These are phyloP conservation scores for Vitis rotundifolia DNA, from an alignment of 164 flowering plant genomes.

Conservation along the genomic window DNA sequence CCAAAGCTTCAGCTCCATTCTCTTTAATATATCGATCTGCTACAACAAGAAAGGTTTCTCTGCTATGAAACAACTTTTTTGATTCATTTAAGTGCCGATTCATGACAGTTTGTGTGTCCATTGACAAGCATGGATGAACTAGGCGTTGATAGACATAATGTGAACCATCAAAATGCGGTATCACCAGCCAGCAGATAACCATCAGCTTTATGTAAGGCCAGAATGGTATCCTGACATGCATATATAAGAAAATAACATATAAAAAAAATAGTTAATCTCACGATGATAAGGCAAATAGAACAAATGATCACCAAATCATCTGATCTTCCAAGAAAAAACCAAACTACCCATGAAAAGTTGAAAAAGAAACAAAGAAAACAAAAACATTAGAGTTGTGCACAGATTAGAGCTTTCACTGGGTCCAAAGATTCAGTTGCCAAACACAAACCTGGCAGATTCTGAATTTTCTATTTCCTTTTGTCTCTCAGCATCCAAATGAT, in stretches of 20 bases:
- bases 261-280: neutral
- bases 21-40: conserved; percentile 15
- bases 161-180: conserved; percentile 22
- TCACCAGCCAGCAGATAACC: conserved; percentile 15
- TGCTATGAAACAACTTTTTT: neutral
- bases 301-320: no score
- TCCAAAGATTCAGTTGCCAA: no score
- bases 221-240: conserved; percentile 15
- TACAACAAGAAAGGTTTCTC: conserved; percentile 14
- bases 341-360: no score
- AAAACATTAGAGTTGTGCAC: no score
- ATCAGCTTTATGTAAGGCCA: conserved; percentile 29
- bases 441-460: no score
- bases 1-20: conserved; percentile 27
- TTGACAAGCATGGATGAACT: conserved; percentile 16
- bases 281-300: no score
- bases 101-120: neutral
- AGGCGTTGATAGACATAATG: conserved; percentile 19
- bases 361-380: no score
- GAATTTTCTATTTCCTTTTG: no score
- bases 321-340: no score
- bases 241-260: conserved; percentile 20
- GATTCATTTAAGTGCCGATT: neutral
- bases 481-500: no score
- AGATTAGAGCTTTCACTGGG: no score